Evolutionary conservation across 1,139 yeast species (phyloP).

Genomic region (Scheffersomyces quercinus): DNA sequence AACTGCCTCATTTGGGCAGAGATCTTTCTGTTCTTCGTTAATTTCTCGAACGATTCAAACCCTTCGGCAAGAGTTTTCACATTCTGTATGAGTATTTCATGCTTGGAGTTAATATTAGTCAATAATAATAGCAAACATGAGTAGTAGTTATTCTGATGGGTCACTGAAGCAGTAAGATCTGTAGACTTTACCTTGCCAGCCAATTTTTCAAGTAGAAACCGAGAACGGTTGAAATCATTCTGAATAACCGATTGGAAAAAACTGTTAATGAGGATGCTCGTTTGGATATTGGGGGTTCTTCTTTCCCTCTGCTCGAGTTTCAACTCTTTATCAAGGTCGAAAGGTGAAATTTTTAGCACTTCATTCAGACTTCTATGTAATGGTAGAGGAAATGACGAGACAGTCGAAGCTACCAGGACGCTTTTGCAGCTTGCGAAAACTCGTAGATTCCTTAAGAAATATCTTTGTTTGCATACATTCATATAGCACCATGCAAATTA

Average conservation of each 20-base stretch:
- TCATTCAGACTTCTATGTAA: neutral
- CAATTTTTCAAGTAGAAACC: conserved; percentile 6
- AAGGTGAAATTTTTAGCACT: conserved; percentile 5
- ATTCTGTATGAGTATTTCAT: conserved; percentile 9
- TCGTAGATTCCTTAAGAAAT: too few relatives aligned
- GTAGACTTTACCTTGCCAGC: conserved; percentile 4
- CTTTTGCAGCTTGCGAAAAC: too few relatives aligned
- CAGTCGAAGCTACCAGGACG: too few relatives aligned
- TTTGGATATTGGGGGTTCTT: neutral
- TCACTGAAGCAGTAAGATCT: conserved; percentile 1
- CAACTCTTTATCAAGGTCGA: neutral
- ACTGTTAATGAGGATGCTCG: conserved; percentile 8
- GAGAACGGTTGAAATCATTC: conserved; percentile 10
- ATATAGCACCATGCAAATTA: too few relatives aligned
- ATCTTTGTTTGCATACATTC: too few relatives aligned
- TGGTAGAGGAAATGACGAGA: neutral
- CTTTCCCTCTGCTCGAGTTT: neutral
- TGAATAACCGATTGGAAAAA: conserved; percentile 11
- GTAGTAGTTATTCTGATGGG: conserved; percentile 11
- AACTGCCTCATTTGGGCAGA: neutral
- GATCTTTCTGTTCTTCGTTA: neutral
- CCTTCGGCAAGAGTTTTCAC: conserved; percentile 15
- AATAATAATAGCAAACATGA: conserved; percentile 16
- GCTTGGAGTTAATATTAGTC: conserved; percentile 4
- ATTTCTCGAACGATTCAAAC: conserved; percentile 1